A percentile compares a stretch with the other conserved stretches of the same genome.
phyloP scores from a whole-genome alignment of 2,329 filamentous ascomycete species.

The Alternaria sp. region DNA sequence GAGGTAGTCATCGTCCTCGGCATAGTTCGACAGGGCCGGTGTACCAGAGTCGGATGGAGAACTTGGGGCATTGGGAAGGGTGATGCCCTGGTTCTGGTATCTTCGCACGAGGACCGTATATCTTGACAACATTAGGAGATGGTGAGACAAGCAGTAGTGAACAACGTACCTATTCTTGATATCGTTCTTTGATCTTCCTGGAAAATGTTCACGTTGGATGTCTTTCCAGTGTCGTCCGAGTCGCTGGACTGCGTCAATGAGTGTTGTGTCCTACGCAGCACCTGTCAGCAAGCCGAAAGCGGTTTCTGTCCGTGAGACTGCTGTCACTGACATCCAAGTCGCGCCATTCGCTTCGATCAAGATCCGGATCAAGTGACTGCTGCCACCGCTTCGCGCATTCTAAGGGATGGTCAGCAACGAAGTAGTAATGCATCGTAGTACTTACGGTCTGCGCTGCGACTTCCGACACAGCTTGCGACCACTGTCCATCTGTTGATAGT shows the following conservation, averaged over 20 bases:
- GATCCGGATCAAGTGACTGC: conserved; percentile 51
- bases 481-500: conserved; percentile 48
- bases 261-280: conserved; percentile 29
- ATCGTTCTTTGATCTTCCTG: conserved; percentile 47
- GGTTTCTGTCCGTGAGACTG: not conserved
- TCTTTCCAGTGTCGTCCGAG: conserved; percentile 50
- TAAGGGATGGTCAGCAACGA: conserved; percentile 18
- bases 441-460: conserved; percentile 51
- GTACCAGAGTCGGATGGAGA: conserved; percentile 29
- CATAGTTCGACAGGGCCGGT: conserved; percentile 17
- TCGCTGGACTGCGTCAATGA: conserved; percentile 42
- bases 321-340: conserved; percentile 40
- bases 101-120: conserved; percentile 42
- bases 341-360: conserved; percentile 50
- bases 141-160: not conserved
- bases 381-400: conserved; percentile 59
- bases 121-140: conserved; percentile 12
- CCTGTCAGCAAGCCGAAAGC: not conserved
- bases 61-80: conserved; percentile 29
- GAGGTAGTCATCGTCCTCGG: conserved; percentile 28
- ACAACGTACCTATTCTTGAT: conserved; percentile 48
- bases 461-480: conserved; percentile 50
- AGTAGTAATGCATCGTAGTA: not conserved
- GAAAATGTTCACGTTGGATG: conserved; percentile 45
- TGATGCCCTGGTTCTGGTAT: conserved; percentile 40